These are phyloP conservation scores for Botrytis porri DNA, from an alignment of 2,329 filamentous ascomycete genomes.

Conservation along the genomic window DNA sequence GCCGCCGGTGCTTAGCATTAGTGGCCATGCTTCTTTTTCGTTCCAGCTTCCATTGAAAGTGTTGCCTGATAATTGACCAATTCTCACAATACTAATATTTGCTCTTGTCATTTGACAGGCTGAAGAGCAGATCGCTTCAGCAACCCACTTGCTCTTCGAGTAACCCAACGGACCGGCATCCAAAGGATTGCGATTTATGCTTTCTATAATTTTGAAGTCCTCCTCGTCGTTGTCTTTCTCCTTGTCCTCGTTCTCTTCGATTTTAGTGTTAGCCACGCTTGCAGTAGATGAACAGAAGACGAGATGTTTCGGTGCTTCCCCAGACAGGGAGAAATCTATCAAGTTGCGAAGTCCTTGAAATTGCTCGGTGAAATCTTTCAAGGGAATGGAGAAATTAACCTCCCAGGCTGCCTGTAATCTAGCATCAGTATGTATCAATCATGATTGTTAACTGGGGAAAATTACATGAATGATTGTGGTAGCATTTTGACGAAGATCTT, in stretches of 20 bases:
- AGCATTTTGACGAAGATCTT: conserved; percentile 21
- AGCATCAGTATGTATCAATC: not conserved
- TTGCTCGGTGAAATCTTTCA: conserved; percentile 54
- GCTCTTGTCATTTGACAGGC: conserved; percentile 34
- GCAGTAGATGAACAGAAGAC: conserved; percentile 54
- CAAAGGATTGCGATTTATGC: not conserved
- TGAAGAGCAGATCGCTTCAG: conserved; percentile 50
- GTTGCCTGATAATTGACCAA: conserved; percentile 48
- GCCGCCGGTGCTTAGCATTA: conserved; percentile 44
- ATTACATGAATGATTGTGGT: conserved; percentile 54
- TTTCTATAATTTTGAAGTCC: not conserved
- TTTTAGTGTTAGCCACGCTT: conserved; percentile 38
- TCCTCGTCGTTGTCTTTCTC: too few species aligned
- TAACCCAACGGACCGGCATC: conserved; percentile 52
- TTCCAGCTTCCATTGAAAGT: conserved; percentile 47
- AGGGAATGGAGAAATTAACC: conserved; percentile 59
- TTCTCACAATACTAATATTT: conserved; percentile 23
- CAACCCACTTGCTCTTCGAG: conserved; percentile 56
- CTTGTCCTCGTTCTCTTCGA: conserved; percentile 22
- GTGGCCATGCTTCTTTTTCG: conserved; percentile 47
- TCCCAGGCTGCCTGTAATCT: conserved; percentile 51
- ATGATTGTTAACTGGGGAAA: not conserved
- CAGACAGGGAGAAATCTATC: conserved; percentile 44
- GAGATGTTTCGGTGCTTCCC: conserved; percentile 35
- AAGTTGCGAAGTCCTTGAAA: conserved; percentile 50